Percentiles rank a stretch among this genome's conserved stretches.
These are phyloP conservation scores for Grosmannia penicillata DNA, from an alignment of 2,329 filamentous ascomycete species.

Conservation along the genomic window DNA sequence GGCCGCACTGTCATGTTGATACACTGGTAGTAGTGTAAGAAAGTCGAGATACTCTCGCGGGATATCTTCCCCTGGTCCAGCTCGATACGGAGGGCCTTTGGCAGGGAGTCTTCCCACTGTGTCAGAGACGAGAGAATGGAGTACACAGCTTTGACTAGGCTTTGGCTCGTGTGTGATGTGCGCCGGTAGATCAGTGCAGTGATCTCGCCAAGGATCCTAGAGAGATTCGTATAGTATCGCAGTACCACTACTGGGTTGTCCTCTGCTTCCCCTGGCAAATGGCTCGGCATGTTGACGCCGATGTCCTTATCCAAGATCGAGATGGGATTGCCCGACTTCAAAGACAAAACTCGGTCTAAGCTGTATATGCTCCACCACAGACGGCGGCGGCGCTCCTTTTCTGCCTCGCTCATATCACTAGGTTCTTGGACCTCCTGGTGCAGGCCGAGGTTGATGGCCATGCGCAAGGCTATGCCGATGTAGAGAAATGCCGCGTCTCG, in stretches of 20 bases:
- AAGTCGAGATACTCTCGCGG: constrained; percentile 22
- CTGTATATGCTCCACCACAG: constrained; percentile 44
- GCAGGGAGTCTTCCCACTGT: constrained; percentile 32
- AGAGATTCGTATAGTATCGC: constrained; percentile 35
- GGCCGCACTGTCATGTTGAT: constrained; percentile 42
- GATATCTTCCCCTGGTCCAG: constrained; percentile 24
- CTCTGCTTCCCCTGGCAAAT: constrained; percentile 22
- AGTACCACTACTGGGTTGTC: constrained; percentile 32
- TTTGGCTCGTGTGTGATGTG: constrained; percentile 18
- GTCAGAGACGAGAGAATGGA: constrained; percentile 33
- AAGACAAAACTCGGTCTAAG: constrained; percentile 34
- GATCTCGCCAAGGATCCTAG: constrained; percentile 35
- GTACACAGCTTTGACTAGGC: constrained; percentile 33
- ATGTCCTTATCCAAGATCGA: constrained; percentile 41
- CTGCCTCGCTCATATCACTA: constrained; percentile 20
- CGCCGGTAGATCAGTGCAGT: constrained; percentile 31
- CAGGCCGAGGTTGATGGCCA: constrained; percentile 41
- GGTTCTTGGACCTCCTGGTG: constrained; percentile 33
- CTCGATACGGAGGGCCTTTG: constrained; percentile 31
- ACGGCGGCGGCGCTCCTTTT: constrained; percentile 32
- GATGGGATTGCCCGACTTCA: constrained; percentile 39
- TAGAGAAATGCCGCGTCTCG: constrained; percentile 40
- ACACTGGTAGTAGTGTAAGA: constrained; percentile 41
- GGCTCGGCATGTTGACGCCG: constrained; percentile 22
- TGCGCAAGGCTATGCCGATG: constrained; percentile 36